Evolutionary conservation across 192 early-diverging fungal species (phyloP).

Genomic region (Coemansia asiatica): DNA sequence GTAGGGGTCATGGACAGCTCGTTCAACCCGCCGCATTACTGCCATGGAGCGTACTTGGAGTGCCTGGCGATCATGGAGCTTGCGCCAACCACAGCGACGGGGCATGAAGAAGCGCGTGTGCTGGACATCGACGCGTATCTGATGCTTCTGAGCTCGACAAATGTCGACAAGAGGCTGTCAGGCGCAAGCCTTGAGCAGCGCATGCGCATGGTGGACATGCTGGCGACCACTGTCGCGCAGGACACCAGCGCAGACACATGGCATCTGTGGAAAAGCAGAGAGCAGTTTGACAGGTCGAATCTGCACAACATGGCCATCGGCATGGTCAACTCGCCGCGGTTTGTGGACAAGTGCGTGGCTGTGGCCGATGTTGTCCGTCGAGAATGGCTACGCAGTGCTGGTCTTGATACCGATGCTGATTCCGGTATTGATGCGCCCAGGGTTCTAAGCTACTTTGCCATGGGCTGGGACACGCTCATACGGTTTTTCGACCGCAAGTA

Average conservation of each 20-base stretch:
- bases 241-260: conserved; percentile 41
- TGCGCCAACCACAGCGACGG: conserved; percentile 6
- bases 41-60: conserved; percentile 43
- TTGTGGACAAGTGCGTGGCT: conserved; percentile 65
- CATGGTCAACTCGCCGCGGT: conserved; percentile 61
- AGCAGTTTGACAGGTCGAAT: conserved; percentile 32
- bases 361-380: conserved; percentile 18
- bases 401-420: background rate
- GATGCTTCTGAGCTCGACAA: conserved; percentile 63
- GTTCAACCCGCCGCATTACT: conserved; percentile 73
- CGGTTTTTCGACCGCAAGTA: conserved; percentile 77
- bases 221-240: conserved; percentile 47
- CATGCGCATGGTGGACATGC: conserved; percentile 69
- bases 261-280: conserved; percentile 41
- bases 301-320: conserved; percentile 57
- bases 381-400: conserved; percentile 16
- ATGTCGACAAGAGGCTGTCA: conserved; percentile 67
- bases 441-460: conserved; percentile 61
- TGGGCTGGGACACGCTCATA: conserved; percentile 80
- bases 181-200: conserved; percentile 63
- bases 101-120: conserved; percentile 17
- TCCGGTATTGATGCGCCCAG: background rate
- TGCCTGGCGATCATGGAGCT: conserved; percentile 33
- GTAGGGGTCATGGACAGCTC: conserved; percentile 71
- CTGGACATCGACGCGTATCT: conserved; percentile 62